Base-by-base conservation (phyloP, 306 rosid genomes). In the Hippophae gyantsensis region DNA sequence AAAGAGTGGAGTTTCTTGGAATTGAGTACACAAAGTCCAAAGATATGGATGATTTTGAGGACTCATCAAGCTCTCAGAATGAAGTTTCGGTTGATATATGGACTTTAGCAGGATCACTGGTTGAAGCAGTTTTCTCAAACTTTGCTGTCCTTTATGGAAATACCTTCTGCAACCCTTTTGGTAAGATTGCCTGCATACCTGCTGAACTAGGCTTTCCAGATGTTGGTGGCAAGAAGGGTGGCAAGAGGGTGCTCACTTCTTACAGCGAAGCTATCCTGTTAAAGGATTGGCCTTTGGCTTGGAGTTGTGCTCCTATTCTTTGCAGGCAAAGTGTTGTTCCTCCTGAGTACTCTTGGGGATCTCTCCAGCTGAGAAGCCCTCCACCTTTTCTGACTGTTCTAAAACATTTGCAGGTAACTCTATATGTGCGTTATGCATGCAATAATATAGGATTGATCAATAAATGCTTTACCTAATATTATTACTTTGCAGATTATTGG, bases 241-340 rank as follows among this genome's bases (percentile, higher is more conserved):
- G 92, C 77, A 87, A 79, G 84, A 87, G 94, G 80, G 89, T 87
- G 54, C 86, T 90, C 73, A 63, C 87, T 81, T 81, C 98, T 12
- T 90, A 90, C 70, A 74, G 69, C 61, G 92, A 85, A 74, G 95
- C 89, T 58, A 87, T 90, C 70, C 64, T 87, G 69, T 78, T 76
- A 45, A 90, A 81, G 76, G 98, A 90, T 71, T 87, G 98, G 98
- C 89, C 92, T 58, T 74, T 90, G 63, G 98, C 87, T 65, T 90
- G 98, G 98, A 90, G 95, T 73, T 83, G 82, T 78, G 79, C 87
- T 78, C 95, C 98, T 64, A 90, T 90, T 76, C 82, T 90, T 52
- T 79, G 87, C 23, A 82, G 60, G 67, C 90, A 79, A 73, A 75
- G 75, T 48, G 54, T 68, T 69, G 73, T 78, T 64, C 98, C 96